Conservation (phyloP, 352 stramenopile species). For the Globisporangium orthogonon region DNA sequence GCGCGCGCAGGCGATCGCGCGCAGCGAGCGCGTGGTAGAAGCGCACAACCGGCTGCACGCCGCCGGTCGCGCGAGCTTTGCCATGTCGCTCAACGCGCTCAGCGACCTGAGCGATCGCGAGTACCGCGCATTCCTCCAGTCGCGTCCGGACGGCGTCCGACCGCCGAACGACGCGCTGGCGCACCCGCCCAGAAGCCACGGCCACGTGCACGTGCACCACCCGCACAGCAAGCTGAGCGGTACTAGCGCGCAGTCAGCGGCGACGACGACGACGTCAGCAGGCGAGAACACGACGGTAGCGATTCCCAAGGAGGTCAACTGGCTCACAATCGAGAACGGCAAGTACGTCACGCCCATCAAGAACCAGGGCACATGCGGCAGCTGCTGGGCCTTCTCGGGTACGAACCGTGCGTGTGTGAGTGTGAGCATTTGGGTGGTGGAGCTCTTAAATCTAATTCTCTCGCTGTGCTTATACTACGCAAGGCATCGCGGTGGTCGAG, state of each 20-base stretch:
- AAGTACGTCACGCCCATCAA: constrained; percentile 89
- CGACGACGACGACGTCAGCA: constrained; percentile 2
- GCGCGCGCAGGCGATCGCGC: constrained; percentile 34
- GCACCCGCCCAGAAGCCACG: constrained; percentile 8
- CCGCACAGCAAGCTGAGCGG: background rate
- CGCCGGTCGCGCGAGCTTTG: constrained; percentile 35
- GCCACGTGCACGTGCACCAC: constrained; percentile 1
- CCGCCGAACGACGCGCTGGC: background rate
- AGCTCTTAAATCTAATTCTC: background rate
- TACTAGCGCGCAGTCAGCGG: background rate
- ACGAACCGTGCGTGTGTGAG: too few relatives aligned
- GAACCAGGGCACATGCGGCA: constrained; percentile 91
- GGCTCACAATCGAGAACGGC: constrained; percentile 56
- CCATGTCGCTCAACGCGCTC: constrained; percentile 55
- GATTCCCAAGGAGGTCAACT: constrained; percentile 53
- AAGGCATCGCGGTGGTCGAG: constrained; percentile 63
- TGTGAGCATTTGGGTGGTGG: too few relatives aligned
- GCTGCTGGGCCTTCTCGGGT: constrained; percentile 91
- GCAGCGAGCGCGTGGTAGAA: constrained; percentile 35
- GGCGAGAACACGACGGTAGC: constrained; percentile 14
- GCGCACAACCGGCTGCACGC: constrained; percentile 35
- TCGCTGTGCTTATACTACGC: too few relatives aligned
- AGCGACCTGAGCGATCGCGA: constrained; percentile 64
- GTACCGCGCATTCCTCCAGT: constrained; percentile 52
- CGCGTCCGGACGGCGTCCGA: constrained; percentile 26